phyloP scores from a whole-genome alignment of 2,329 filamentous ascomycete genomes.

The Furcasterigmium sp. region DNA sequence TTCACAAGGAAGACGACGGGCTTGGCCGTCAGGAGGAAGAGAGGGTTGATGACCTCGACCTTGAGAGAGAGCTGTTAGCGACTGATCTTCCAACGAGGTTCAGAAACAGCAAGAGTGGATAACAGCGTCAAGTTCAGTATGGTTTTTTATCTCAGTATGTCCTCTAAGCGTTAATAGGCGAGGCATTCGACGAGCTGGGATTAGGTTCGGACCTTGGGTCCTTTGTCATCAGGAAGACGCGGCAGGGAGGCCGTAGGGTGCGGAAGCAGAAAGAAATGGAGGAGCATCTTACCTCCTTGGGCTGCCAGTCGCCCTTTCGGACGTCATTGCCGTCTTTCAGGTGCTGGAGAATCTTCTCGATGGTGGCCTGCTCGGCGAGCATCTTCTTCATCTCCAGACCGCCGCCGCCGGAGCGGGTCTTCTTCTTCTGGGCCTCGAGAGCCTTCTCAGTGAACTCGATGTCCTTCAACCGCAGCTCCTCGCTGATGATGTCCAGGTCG shows the following conservation, averaged over 20 bases:
- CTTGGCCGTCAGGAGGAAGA: slow-evolving; percentile 93
- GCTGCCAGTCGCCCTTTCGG: slow-evolving; percentile 80
- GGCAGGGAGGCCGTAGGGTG: slow-evolving; percentile 1
- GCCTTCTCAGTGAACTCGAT: slow-evolving; percentile 98
- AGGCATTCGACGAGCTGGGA: slow-evolving; percentile 99
- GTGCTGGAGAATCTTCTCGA: slow-evolving; percentile 81
- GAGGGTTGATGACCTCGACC: slow-evolving; percentile 96
- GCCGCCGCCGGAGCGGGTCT: slow-evolving; percentile 81
- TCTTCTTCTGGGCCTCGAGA: slow-evolving; percentile 86
- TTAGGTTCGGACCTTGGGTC: slow-evolving; percentile 88
- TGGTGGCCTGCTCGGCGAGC: slow-evolving; percentile 87
- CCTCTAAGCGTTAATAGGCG: slow-evolving; percentile 69
- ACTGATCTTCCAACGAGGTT: slow-evolving; percentile 10
- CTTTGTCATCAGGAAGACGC: slow-evolving; percentile 86
- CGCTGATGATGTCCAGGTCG: slow-evolving; percentile 93
- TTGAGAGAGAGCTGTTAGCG: slow-evolving; percentile 41
- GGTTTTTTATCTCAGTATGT: slow-evolving; percentile 74
- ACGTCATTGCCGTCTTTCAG: slow-evolving; percentile 89
- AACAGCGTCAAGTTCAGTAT: slow-evolving; percentile 4
- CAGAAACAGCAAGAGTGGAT: slow-evolving; percentile 2
- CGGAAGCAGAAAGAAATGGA: slow-evolving; percentile 9
- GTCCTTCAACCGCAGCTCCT: slow-evolving; percentile 95
- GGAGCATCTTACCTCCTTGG: slow-evolving; percentile 79
- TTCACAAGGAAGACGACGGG: slow-evolving; percentile 97
- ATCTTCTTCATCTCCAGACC: slow-evolving; percentile 97